A percentile compares a stretch with the other conserved stretches of the same genome.
These are phyloP conservation scores for Amanita rubescens DNA, from an alignment of 768 basidiomycete genomes.

Conservation along the genomic window DNA sequence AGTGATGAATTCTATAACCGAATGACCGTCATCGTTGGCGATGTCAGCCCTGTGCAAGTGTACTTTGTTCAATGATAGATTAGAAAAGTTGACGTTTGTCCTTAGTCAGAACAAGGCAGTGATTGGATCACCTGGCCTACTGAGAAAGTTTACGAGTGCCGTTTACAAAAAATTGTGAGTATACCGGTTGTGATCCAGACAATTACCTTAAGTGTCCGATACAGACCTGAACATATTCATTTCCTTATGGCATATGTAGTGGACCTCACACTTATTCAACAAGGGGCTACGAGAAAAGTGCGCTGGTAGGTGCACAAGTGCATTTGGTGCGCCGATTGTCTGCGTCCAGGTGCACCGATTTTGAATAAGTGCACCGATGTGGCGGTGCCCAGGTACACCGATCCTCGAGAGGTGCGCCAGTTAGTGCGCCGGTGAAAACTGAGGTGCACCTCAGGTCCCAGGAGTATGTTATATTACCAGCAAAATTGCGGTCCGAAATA, in stretches of 20 bases:
- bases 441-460: too few relatives aligned
- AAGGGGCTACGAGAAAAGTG: too few relatives aligned
- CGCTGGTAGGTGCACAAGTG: too few relatives aligned
- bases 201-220: background rate
- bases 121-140: background rate
- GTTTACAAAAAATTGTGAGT: background rate
- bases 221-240: background rate
- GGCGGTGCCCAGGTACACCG: too few relatives aligned
- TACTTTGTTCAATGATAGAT: background rate
- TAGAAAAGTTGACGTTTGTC: background rate
- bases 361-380: too few relatives aligned
- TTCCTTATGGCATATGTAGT: too few relatives aligned
- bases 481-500: too few relatives aligned
- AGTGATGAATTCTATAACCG: background rate
- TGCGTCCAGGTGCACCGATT: too few relatives aligned
- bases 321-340: too few relatives aligned
- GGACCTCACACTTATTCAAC: background rate
- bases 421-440: too few relatives aligned
- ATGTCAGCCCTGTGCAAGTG: background rate
- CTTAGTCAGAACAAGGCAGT: background rate
- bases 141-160: background rate
- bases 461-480: too few relatives aligned
- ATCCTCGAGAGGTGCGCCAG: too few relatives aligned
- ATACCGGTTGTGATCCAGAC: background rate
- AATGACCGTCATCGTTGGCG: background rate